Evolutionary conservation across 2,329 filamentous ascomycete species (phyloP).

Genomic region (Monilinia aucupariae): DNA sequence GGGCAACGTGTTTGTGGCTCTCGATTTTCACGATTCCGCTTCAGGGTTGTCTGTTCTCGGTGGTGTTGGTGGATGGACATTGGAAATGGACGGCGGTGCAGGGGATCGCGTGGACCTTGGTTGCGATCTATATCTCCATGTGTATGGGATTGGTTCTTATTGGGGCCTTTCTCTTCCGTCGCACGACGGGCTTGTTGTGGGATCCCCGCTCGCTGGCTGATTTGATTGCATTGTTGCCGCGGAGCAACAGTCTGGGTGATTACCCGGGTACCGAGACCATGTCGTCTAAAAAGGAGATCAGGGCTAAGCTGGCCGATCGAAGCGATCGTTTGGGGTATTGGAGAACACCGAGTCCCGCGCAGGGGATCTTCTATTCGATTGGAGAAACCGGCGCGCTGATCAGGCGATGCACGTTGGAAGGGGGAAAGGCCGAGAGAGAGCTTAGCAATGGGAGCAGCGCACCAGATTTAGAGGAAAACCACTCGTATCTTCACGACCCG

Average conservation of each 20-base stretch:
- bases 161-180: slow-evolving; percentile 57
- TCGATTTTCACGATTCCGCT: slow-evolving; percentile 76
- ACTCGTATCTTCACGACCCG: slow-evolving; percentile 23
- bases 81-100: slow-evolving; percentile 81
- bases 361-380: slow-evolving; percentile 71
- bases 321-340: slow-evolving; percentile 82
- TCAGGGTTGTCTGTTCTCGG: slow-evolving; percentile 69
- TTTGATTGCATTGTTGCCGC: slow-evolving; percentile 68
- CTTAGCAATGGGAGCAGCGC: slow-evolving; percentile 18
- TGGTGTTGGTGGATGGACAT: slow-evolving; percentile 48
- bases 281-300: slow-evolving; percentile 47
- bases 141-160: slow-evolving; percentile 53
- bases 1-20: slow-evolving; percentile 68
- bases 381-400: slow-evolving; percentile 56
- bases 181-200: slow-evolving; percentile 75
- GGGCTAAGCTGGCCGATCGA: slow-evolving; percentile 47
- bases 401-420: slow-evolving; percentile 45
- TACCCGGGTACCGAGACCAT: slow-evolving; percentile 66
- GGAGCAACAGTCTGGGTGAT: slow-evolving; percentile 70
- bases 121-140: slow-evolving; percentile 67
- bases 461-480: slow-evolving; percentile 29
- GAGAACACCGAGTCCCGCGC: slow-evolving; percentile 58
- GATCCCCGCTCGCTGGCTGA: slow-evolving; percentile 79
- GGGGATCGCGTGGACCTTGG: slow-evolving; percentile 70
- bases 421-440: slow-evolving; percentile 44